These are phyloP conservation scores for Ophiostoma montium DNA, from an alignment of 2,329 filamentous ascomycete genomes.

Conservation along the genomic window DNA sequence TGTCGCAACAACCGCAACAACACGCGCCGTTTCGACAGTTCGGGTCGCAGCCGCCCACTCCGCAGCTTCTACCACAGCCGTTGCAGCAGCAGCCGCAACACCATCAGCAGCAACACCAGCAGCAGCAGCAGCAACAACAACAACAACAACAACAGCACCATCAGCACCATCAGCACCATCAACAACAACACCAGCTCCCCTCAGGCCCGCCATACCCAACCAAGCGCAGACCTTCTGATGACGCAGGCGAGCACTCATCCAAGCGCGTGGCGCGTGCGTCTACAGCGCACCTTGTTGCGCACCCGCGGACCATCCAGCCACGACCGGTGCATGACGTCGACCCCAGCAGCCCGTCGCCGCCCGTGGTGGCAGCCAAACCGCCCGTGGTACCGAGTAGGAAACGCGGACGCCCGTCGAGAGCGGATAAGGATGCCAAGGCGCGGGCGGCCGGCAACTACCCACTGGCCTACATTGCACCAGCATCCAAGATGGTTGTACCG, in stretches of 20 bases:
- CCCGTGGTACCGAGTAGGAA: conserved; percentile 11
- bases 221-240: conserved; percentile 21
- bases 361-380: conserved; percentile 1
- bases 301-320: conserved; percentile 18
- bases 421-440: conserved; percentile 18
- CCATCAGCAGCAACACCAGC: neutral
- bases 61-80: no score
- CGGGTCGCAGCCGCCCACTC: conserved; percentile 8
- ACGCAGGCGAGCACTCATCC: conserved; percentile 18
- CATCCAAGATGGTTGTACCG: neutral
- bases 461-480: conserved; percentile 7
- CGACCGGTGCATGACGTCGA: conserved; percentile 9
- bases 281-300: conserved; percentile 8
- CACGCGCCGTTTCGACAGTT: conserved; percentile 14
- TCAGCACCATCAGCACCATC: neutral
- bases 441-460: conserved; percentile 11
- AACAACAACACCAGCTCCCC: conserved; percentile 15
- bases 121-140: neutral
- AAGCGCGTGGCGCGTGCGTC: conserved; percentile 20
- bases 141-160: neutral
- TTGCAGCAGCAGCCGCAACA: neutral
- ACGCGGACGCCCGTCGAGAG: conserved; percentile 22
- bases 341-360: neutral
- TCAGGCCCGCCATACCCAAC: conserved; percentile 4
- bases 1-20: conserved; percentile 8